Percentiles rank a stretch among this genome's conserved stretches.
Conservation (phyloP, 352 stramenopile species). For the Phytophthora pinifolia region DNA sequence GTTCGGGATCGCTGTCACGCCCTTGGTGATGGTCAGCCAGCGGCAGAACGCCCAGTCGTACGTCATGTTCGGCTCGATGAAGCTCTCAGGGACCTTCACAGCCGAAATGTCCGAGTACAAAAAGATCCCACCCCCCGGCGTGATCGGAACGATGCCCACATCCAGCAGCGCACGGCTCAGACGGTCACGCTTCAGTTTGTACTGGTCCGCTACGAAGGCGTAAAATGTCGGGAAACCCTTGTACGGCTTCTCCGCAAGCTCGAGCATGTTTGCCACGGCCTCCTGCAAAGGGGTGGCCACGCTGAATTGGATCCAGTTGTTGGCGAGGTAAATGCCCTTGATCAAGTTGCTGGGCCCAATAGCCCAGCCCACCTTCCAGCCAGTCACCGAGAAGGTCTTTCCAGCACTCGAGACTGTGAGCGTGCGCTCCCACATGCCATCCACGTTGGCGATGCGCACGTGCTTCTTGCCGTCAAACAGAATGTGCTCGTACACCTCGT, state of each 20-base stretch:
- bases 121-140: slow-evolving; percentile 72
- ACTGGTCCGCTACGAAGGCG: slow-evolving; percentile 70
- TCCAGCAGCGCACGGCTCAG: slow-evolving; percentile 48
- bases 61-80: slow-evolving; percentile 50
- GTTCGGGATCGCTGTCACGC: slow-evolving; percentile 92
- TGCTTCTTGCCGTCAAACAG: slow-evolving; percentile 80
- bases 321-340: slow-evolving; percentile 75
- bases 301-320: slow-evolving; percentile 90
- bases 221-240: slow-evolving; percentile 79
- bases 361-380: slow-evolving; percentile 94
- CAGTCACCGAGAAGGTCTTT: slow-evolving; percentile 94
- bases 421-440: slow-evolving; percentile 85
- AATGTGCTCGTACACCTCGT: slow-evolving; percentile 99
- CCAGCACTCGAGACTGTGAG: slow-evolving; percentile 90
- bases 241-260: slow-evolving; percentile 65
- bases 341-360: slow-evolving; percentile 77
- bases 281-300: slow-evolving; percentile 87
- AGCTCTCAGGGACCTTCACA: slow-evolving; percentile 57
- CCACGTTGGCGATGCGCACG: slow-evolving; percentile 71
- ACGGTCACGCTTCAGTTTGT: slow-evolving; percentile 73
- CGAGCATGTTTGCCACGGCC: slow-evolving; percentile 79
- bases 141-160: slow-evolving; percentile 67
- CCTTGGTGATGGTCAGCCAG: slow-evolving; percentile 91
- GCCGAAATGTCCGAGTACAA: slow-evolving; percentile 80
- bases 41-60: slow-evolving; percentile 92